phyloP scores from a whole-genome alignment of 1,284 basidiomycete genomes.

The Microbotryum lychnidis-dioicae region DNA sequence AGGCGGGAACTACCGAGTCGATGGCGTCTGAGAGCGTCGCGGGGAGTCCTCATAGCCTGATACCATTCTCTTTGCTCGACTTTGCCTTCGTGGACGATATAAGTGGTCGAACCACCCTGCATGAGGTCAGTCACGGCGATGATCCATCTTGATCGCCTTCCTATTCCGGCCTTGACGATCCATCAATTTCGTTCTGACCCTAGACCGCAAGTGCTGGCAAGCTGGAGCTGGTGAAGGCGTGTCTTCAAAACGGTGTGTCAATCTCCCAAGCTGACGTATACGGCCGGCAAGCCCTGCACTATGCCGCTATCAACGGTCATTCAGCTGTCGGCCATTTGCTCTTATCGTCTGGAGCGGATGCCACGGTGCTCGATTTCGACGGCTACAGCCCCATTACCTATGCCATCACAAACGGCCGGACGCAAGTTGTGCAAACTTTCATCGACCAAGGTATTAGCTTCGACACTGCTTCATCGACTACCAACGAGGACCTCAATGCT shows the following conservation, averaged over 20 bases:
- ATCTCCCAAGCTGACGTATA: conserved; percentile 72
- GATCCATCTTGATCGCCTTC: background rate
- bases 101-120: conserved; percentile 90
- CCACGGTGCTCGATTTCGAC: conserved; percentile 75
- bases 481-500: conserved; percentile 61
- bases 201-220: conserved; percentile 70
- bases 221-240: conserved; percentile 69
- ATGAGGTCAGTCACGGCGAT: conserved; percentile 51
- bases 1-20: conserved; percentile 39
- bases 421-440: conserved; percentile 70
- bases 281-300: conserved; percentile 87
- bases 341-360: conserved; percentile 58
- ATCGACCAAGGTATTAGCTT: conserved; percentile 56
- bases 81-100: conserved; percentile 92
- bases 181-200: no score
- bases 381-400: conserved; percentile 91
- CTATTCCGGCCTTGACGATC: background rate
- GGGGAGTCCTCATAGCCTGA: conserved; percentile 34
- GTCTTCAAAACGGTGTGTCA: conserved; percentile 63
- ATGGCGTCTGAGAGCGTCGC: background rate
- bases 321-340: conserved; percentile 66
- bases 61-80: conserved; percentile 65
- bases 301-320: conserved; percentile 90
- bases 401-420: conserved; percentile 77
- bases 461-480: conserved; percentile 49